Conservation (phyloP, 768 basidiomycete genomes). For the Auricularia sp. region DNA sequence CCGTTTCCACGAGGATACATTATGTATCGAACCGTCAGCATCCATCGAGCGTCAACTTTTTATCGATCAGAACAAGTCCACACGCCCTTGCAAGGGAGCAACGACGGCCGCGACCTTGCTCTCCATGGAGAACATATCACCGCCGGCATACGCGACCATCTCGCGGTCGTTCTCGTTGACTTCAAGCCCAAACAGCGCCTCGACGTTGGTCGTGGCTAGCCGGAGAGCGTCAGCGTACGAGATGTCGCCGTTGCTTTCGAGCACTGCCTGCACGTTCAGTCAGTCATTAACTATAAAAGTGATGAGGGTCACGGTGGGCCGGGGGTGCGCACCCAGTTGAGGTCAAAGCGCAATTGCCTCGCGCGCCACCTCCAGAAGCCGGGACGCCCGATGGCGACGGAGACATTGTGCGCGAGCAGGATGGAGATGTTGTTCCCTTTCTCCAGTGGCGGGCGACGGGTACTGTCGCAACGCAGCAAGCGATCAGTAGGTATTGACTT, state of each 20-base stretch:
- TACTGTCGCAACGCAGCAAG: not conserved
- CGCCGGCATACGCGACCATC: constrained; percentile 45
- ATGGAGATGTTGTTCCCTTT: constrained; percentile 20
- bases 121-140: constrained; percentile 39
- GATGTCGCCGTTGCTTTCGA: constrained; percentile 30
- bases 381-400: constrained; percentile 14
- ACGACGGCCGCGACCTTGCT: constrained; percentile 46
- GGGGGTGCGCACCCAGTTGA: constrained; percentile 71
- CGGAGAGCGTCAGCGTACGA: constrained; percentile 39
- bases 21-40: too few relatives aligned
- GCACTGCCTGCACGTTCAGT: constrained; percentile 23
- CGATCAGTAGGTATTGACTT: too few relatives aligned
- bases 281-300: too few relatives aligned
- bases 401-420: constrained; percentile 23
- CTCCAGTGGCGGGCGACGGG: constrained; percentile 28
- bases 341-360: constrained; percentile 68
- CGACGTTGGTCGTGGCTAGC: constrained; percentile 45
- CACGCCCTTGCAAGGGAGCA: constrained; percentile 34
- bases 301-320: not conserved
- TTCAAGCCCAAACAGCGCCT: constrained; percentile 37
- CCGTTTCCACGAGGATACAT: too few relatives aligned
- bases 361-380: constrained; percentile 53
- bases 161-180: constrained; percentile 25
- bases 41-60: too few relatives aligned
- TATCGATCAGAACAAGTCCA: constrained; percentile 36